Conservation (phyloP, 2,329 filamentous ascomycete genomes). For the Colletotrichum cordylinicola region DNA sequence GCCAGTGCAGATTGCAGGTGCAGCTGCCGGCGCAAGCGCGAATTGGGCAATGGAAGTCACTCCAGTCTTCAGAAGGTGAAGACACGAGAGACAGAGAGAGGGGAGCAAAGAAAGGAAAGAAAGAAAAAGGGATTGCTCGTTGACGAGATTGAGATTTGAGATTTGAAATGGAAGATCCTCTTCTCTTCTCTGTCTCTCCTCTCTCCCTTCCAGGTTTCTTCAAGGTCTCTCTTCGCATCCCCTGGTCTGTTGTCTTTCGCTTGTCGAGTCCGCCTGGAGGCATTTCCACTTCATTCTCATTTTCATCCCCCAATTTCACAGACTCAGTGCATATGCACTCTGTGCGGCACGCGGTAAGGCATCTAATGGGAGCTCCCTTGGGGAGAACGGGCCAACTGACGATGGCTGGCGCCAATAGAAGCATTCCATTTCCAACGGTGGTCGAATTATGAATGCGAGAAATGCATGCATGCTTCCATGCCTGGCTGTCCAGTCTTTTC, state of each 20-base stretch:
- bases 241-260: background rate
- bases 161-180: constrained; percentile 1
- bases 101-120: background rate
- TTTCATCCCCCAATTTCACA: background rate
- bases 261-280: background rate
- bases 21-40: background rate
- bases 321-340: background rate
- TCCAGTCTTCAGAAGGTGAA: background rate
- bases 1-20: constrained; percentile 7
- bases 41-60: background rate
- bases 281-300: background rate
- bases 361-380: background rate
- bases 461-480: background rate
- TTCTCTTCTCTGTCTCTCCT: background rate
- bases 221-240: background rate
- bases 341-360: background rate
- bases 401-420: background rate
- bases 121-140: background rate
- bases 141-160: background rate
- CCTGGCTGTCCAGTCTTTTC: background rate
- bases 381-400: background rate
- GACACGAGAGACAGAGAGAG: background rate
- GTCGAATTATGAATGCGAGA: background rate
- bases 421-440: background rate
- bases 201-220: background rate